A percentile compares a stretch with the other conserved stretches of the same genome.
phyloP scores from a whole-genome alignment of 2,329 filamentous ascomycete genomes.

The Monilinia aucupariae region DNA sequence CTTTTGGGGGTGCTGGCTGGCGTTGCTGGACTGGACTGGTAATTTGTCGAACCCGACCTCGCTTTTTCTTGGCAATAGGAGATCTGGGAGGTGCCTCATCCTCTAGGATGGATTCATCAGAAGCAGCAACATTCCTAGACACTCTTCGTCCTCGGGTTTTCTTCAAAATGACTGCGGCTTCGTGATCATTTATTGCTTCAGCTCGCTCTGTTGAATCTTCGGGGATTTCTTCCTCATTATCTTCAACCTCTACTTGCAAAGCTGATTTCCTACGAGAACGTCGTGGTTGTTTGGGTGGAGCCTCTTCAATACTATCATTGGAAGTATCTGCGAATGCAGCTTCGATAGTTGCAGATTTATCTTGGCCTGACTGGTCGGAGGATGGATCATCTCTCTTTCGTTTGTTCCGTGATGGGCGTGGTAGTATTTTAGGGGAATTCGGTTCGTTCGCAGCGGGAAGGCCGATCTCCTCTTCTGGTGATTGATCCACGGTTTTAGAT shows the following conservation, averaged over 20 bases:
- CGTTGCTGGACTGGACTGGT: slow-evolving; percentile 25
- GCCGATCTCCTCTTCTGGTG: background rate
- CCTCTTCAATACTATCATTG: background rate
- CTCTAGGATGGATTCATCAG: slow-evolving; percentile 37
- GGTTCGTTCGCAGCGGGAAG: background rate
- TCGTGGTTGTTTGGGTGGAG: background rate
- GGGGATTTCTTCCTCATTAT: background rate
- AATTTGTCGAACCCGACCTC: slow-evolving; percentile 16
- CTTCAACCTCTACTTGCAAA: background rate
- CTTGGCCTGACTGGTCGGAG: background rate
- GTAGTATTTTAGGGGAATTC: background rate
- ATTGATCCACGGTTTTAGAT: background rate
- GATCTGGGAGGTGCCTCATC: slow-evolving; percentile 26
- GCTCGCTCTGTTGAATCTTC: slow-evolving; percentile 22
- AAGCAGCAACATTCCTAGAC: slow-evolving; percentile 32
- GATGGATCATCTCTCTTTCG: slow-evolving; percentile 23
- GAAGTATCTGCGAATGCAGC: background rate
- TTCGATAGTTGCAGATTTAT: background rate
- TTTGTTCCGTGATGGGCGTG: slow-evolving; percentile 24
- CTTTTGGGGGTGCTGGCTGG: slow-evolving; percentile 34
- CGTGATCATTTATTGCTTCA: slow-evolving; percentile 35
- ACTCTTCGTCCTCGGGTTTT: slow-evolving; percentile 39
- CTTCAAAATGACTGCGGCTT: slow-evolving; percentile 35
- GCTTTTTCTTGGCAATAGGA: slow-evolving; percentile 18
- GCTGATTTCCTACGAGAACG: slow-evolving; percentile 6